These are phyloP conservation scores for Miscanthus lutarioriparius DNA, from an alignment of 176 grass and related monocot species.

Conservation along the genomic window DNA sequence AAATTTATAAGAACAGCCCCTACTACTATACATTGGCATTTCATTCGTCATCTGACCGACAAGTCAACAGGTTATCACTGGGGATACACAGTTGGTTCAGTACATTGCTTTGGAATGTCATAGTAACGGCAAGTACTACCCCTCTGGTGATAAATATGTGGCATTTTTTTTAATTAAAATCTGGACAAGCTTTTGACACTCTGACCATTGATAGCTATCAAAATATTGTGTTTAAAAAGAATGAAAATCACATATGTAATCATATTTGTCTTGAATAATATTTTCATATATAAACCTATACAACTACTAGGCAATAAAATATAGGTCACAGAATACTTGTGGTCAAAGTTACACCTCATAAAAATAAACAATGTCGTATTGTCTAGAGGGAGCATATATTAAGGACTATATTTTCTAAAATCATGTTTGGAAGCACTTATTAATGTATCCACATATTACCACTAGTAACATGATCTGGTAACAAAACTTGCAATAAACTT, in stretches of 20 bases:
- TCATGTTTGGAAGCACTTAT: neutral
- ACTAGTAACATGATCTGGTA: neutral
- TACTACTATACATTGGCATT: constrained; percentile 37
- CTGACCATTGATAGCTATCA: neutral
- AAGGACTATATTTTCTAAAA: neutral
- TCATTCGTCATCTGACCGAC: constrained; percentile 40
- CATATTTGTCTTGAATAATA: neutral
- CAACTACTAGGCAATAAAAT: neutral
- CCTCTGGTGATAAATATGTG: neutral
- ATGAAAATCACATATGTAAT: neutral
- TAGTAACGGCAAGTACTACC: constrained; percentile 2
- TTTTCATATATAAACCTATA: neutral
- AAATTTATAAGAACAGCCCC: constrained; percentile 22
- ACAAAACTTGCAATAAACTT: neutral
- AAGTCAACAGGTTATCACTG: constrained; percentile 46
- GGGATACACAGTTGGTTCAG: constrained; percentile 31
- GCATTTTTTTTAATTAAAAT: neutral
- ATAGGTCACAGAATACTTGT: neutral
- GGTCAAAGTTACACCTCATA: neutral
- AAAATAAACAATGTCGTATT: neutral
- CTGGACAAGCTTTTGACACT: neutral
- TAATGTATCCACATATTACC: neutral
- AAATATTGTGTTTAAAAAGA: neutral
- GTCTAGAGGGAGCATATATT: neutral
- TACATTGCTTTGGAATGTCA: constrained; percentile 23